These are phyloP conservation scores for Hypoxylon rickii DNA, from an alignment of 495 filamentous ascomycete species.

Conservation along the genomic window DNA sequence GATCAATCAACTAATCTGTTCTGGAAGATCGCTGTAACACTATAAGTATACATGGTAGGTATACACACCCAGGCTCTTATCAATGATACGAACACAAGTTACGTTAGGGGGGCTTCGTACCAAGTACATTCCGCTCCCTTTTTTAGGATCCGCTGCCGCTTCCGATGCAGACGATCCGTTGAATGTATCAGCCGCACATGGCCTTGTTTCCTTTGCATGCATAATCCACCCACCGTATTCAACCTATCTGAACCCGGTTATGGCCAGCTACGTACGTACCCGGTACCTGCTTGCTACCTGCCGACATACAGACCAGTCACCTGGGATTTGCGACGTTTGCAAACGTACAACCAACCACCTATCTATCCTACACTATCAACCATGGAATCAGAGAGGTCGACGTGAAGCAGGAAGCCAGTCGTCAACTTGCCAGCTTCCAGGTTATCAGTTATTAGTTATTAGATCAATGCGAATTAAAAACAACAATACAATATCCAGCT, in stretches of 20 bases:
- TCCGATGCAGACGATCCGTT: conserved; percentile 4
- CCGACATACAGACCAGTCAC: too few relatives aligned
- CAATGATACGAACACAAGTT: too few relatives aligned
- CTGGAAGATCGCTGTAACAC: too few relatives aligned
- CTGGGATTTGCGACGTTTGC: neutral
- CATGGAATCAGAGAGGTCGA: neutral
- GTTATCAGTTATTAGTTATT: too few relatives aligned
- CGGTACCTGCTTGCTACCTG: too few relatives aligned
- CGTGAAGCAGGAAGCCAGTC: neutral
- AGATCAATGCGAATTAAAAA: too few relatives aligned
- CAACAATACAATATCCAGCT: too few relatives aligned
- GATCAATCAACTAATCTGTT: too few relatives aligned
- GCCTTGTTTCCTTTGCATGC: conserved; percentile 2
- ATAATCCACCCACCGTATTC: neutral
- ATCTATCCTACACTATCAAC: neutral
- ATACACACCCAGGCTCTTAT: too few relatives aligned
- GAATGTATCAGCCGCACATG: conserved; percentile 21
- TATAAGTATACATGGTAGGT: too few relatives aligned
- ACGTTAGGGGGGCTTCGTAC: too few relatives aligned
- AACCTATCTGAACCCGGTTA: neutral
- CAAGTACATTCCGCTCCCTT: conserved; percentile 21
- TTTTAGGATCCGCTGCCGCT: conserved; percentile 4
- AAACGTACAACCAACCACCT: neutral
- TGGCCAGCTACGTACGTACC: neutral
- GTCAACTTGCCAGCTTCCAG: neutral